Conservation (phyloP, 805 yeast species). For the Nakazawaea laoshanensis region DNA sequence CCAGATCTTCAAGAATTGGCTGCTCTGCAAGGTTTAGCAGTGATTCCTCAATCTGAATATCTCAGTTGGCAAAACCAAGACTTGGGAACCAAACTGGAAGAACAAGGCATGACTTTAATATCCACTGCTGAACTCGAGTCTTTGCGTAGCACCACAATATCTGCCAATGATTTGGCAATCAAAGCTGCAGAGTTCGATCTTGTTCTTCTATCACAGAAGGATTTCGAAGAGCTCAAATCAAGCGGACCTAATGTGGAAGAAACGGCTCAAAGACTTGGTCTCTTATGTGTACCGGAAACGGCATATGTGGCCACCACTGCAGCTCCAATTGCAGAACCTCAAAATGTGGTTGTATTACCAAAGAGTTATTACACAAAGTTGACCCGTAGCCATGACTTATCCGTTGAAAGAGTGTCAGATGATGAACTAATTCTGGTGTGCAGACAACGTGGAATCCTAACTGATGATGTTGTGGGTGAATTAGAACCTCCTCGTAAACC, state of each 20-base stretch:
- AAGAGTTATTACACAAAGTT: constrained; percentile 54
- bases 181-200: constrained; percentile 35
- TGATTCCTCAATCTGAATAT: constrained; percentile 3
- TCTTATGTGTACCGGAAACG: constrained; percentile 48
- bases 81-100: constrained; percentile 10
- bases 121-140: constrained; percentile 1
- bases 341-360: constrained; percentile 57
- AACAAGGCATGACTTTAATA: constrained; percentile 2
- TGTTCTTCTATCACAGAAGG: constrained; percentile 21
- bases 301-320: constrained; percentile 58
- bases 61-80: not conserved
- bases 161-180: constrained; percentile 23
- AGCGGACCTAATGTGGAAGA: constrained; percentile 21
- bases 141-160: constrained; percentile 17
- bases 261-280: constrained; percentile 36
- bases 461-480: constrained; percentile 15
- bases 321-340: constrained; percentile 42
- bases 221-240: constrained; percentile 13
- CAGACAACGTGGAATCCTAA: constrained; percentile 38
- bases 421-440: constrained; percentile 37
- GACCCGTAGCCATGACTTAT: constrained; percentile 31
- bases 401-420: constrained; percentile 35
- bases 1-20: constrained; percentile 1
- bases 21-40: constrained; percentile 2
- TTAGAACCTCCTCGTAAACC: too few species aligned